Conservation (phyloP, 257 asterid species). For the Jacaranda mimosifolia region DNA sequence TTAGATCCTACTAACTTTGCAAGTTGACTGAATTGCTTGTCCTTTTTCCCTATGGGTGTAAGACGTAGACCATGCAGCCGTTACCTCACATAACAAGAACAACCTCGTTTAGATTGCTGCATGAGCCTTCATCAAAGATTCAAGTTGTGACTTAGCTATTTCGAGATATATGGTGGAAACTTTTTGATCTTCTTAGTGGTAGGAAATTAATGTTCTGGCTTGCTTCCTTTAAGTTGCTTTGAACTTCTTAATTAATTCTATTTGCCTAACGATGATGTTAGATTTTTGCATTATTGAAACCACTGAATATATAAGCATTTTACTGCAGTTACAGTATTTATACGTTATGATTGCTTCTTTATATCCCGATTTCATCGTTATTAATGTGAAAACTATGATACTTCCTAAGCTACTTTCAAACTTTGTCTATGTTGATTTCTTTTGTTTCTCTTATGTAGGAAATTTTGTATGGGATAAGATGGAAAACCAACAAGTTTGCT, state of each 20-base stretch:
- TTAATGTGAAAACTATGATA: too few species aligned
- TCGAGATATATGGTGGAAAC: slow-evolving; percentile 99
- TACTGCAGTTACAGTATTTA: too few species aligned
- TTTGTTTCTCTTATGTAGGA: slow-evolving; percentile 58
- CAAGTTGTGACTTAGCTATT: slow-evolving; percentile 99
- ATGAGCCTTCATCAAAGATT: slow-evolving; percentile 94
- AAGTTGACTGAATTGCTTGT: slow-evolving; percentile 26
- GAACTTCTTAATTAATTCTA: too few species aligned
- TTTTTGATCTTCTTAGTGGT: slow-evolving; percentile 94
- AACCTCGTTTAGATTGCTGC: slow-evolving; percentile 88
- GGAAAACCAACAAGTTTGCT: slow-evolving; percentile 95
- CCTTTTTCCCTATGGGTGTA: slow-evolving; percentile 73
- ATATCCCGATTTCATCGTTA: too few species aligned
- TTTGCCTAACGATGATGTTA: too few species aligned
- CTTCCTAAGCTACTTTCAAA: background rate
- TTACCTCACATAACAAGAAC: slow-evolving; percentile 92
- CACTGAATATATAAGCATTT: too few species aligned
- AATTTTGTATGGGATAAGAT: slow-evolving; percentile 97
- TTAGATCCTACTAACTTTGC: slow-evolving; percentile 20
- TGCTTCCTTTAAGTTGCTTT: too few species aligned
- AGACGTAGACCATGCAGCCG: slow-evolving; percentile 98
- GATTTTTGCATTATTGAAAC: too few species aligned
- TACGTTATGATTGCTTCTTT: too few species aligned
- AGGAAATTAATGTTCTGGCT: slow-evolving; percentile 92
- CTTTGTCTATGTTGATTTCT: slow-evolving; percentile 1